phyloP scores from a whole-genome alignment of 441 rosid genomes.

The Mallotus japonicus region DNA sequence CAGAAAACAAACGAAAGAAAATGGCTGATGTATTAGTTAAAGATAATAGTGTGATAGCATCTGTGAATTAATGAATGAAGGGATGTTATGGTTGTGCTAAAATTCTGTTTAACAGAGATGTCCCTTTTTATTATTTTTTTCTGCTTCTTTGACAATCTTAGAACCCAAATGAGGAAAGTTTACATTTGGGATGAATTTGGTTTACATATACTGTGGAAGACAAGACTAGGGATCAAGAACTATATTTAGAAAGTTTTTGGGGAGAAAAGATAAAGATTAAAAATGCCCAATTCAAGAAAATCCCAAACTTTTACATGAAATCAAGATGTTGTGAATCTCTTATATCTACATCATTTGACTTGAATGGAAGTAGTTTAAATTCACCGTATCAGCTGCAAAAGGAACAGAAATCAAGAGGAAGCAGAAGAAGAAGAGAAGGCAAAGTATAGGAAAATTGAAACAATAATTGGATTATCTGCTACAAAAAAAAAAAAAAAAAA shows the following conservation, averaged over 20 bases:
- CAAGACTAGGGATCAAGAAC: conserved; percentile 45
- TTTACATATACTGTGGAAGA: conserved; percentile 39
- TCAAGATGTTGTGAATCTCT: conserved; percentile 24
- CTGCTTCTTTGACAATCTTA: background rate
- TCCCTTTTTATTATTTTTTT: background rate
- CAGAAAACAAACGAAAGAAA: conserved; percentile 1
- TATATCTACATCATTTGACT: conserved; percentile 5
- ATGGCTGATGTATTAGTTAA: background rate
- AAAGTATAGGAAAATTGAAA: conserved; percentile 19
- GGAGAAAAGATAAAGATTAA: conserved; percentile 13
- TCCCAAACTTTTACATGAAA: conserved; percentile 35
- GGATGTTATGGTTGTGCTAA: conserved; percentile 9
- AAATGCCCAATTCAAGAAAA: conserved; percentile 37
- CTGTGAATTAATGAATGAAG: conserved; percentile 1
- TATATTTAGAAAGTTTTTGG: conserved; percentile 36
- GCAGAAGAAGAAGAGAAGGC: conserved; percentile 6
- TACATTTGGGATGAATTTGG: conserved; percentile 32
- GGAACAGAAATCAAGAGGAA: background rate
- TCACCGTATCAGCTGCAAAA: conserved; percentile 15
- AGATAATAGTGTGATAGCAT: background rate
- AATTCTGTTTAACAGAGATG: conserved; percentile 7
- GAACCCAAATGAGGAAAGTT: conserved; percentile 53
- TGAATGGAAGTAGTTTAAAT: conserved; percentile 9
- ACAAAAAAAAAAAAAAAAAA: conserved; percentile 21
- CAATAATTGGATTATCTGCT: conserved; percentile 26